Percentiles rank a stretch among this genome's conserved stretches.
Conservation (phyloP, 1,139 yeast species). For the Zygoascus meyerae region DNA sequence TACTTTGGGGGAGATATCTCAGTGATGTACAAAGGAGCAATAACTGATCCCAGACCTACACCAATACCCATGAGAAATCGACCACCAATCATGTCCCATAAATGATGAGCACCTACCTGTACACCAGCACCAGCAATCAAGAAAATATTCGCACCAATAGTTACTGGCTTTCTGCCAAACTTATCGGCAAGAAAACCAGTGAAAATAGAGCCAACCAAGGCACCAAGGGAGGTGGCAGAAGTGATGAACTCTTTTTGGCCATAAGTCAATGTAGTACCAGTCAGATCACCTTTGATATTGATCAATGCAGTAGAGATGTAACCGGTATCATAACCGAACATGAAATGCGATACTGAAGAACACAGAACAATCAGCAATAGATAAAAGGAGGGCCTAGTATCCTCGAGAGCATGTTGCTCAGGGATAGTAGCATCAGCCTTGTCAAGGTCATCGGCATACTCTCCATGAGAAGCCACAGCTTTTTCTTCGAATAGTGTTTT, state of each 20-base stretch:
- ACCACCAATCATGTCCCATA: slow-evolving; percentile 91
- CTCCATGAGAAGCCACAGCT: not conserved
- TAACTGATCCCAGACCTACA: slow-evolving; percentile 87
- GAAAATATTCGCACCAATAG: slow-evolving; percentile 69
- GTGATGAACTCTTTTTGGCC: slow-evolving; percentile 87
- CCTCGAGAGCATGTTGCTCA: slow-evolving; percentile 12
- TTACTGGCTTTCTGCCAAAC: slow-evolving; percentile 68
- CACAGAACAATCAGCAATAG: slow-evolving; percentile 64
- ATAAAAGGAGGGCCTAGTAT: slow-evolving; percentile 18
- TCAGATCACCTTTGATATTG: slow-evolving; percentile 64
- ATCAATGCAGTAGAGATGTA: slow-evolving; percentile 90
- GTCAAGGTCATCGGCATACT: slow-evolving; percentile 1
- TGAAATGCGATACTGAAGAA: slow-evolving; percentile 89
- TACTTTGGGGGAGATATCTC: slow-evolving; percentile 90
- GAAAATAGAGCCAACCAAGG: slow-evolving; percentile 65
- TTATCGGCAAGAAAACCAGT: slow-evolving; percentile 80
- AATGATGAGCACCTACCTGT: slow-evolving; percentile 71
- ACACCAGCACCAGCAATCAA: slow-evolving; percentile 76
- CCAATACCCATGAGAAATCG: slow-evolving; percentile 92
- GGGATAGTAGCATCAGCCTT: not conserved
- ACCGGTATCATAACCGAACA: slow-evolving; percentile 97
- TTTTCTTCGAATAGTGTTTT: slow-evolving; percentile 5
- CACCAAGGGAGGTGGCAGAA: slow-evolving; percentile 93
- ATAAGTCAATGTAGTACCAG: slow-evolving; percentile 47
- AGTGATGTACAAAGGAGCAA: slow-evolving; percentile 84